Conservation (phyloP, 768 basidiomycete genomes). For the Tulasnella sp. region DNA sequence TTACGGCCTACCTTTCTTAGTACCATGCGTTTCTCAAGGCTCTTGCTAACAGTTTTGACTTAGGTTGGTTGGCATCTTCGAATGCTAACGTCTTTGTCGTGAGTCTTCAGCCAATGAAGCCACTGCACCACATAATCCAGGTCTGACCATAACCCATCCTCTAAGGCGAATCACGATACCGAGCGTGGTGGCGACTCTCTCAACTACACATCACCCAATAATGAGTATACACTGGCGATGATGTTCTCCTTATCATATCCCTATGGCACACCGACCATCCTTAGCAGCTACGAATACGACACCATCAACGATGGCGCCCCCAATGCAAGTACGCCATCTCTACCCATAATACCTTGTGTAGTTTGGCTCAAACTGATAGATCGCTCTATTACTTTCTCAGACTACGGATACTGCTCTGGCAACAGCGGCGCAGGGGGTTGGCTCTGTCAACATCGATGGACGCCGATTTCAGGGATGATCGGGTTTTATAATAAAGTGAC, state of each 20-base stretch:
- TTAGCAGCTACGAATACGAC: conserved; percentile 42
- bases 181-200: conserved; percentile 48
- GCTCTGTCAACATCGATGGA: conserved; percentile 18
- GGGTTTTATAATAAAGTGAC: conserved; percentile 15
- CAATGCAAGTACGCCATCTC: conserved; percentile 41
- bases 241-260: conserved; percentile 51
- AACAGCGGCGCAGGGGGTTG: conserved; percentile 14
- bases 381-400: neutral
- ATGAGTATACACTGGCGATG: conserved; percentile 47
- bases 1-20: neutral
- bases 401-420: conserved; percentile 14
- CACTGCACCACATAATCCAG: neutral
- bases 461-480: conserved; percentile 13
- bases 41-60: too few relatives aligned
- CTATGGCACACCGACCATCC: conserved; percentile 52
- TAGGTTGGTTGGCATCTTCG: conserved; percentile 47
- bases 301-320: conserved; percentile 45
- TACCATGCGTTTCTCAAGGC: too few relatives aligned
- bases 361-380: neutral
- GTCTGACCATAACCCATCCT: neutral
- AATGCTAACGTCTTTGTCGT: conserved; percentile 51
- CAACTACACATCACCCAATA: conserved; percentile 50
- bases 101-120: neutral
- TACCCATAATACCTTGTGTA: neutral
- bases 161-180: conserved; percentile 50